Conservation (phyloP, 352 stramenopile genomes). For the Phytophthora pini region DNA sequence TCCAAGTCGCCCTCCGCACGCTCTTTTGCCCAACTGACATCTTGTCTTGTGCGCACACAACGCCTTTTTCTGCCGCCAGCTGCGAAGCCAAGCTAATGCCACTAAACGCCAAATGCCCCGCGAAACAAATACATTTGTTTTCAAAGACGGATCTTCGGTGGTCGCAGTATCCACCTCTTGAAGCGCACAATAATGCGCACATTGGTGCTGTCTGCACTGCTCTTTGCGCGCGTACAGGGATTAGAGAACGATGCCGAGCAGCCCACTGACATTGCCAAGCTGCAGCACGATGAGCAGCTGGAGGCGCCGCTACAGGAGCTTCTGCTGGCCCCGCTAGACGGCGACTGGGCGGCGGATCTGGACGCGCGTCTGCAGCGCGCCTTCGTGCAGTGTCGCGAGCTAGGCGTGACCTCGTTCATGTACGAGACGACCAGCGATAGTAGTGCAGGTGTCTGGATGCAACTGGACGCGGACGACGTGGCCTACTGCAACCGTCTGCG, state of each 20-base stretch:
- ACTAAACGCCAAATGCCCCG: neutral
- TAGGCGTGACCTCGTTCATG: conserved; percentile 29
- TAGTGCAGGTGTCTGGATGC: neutral
- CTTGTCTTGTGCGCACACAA: too few species aligned
- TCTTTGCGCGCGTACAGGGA: neutral
- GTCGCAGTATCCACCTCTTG: conserved; percentile 15
- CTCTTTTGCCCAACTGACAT: too few species aligned
- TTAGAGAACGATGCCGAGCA: neutral
- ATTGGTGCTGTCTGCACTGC: conserved; percentile 3
- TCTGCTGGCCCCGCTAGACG: conserved; percentile 28
- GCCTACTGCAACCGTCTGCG: conserved; percentile 56
- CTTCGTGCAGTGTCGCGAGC: conserved; percentile 43
- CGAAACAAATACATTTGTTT: neutral
- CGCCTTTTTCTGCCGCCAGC: neutral
- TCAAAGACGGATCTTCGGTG: conserved; percentile 25
- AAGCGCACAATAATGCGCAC: conserved; percentile 4
- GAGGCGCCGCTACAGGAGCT: conserved; percentile 36
- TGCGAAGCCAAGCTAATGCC: conserved; percentile 4
- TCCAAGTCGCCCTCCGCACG: too few species aligned
- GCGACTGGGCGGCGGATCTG: conserved; percentile 16
- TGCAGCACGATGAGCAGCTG: conserved; percentile 35
- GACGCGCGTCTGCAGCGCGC: conserved; percentile 42
- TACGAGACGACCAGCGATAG: conserved; percentile 14
- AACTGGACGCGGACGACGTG: conserved; percentile 19
- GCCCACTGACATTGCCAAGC: neutral